phyloP scores from a whole-genome alignment of 1,284 basidiomycete genomes.

The Neotropicomus parvogracilis region DNA sequence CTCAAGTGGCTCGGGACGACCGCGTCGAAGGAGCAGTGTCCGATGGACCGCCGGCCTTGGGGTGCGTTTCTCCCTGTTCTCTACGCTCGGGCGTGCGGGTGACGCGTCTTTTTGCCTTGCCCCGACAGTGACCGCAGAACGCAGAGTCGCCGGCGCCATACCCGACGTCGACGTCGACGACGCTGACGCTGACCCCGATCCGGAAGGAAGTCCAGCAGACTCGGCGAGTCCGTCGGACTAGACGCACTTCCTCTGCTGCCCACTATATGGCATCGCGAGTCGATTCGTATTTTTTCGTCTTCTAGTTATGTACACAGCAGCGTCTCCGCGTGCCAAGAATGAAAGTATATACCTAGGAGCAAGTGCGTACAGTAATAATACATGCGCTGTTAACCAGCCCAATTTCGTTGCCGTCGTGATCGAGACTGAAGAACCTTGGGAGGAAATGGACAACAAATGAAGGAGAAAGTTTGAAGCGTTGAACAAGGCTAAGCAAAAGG shows the following conservation, averaged over 20 bases:
- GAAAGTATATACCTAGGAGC: slow-evolving; percentile 16
- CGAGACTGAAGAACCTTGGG: neutral
- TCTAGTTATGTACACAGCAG: neutral
- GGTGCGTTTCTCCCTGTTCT: slow-evolving; percentile 49
- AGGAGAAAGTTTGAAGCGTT: neutral
- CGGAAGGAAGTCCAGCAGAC: neutral
- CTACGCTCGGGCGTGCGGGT: too few relatives aligned
- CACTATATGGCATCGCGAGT: neutral
- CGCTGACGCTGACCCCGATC: neutral
- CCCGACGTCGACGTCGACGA: neutral
- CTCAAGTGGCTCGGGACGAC: slow-evolving; percentile 90
- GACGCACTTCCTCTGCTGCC: too few relatives aligned
- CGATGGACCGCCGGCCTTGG: slow-evolving; percentile 91
- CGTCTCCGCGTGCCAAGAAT: neutral
- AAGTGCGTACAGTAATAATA: slow-evolving; percentile 28
- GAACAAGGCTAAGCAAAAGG: neutral
- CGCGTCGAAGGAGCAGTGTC: slow-evolving; percentile 87
- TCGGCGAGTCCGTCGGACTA: neutral
- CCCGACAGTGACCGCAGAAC: slow-evolving; percentile 27
- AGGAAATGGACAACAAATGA: too few relatives aligned
- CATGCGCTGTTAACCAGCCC: slow-evolving; percentile 16
- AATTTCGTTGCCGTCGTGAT: slow-evolving; percentile 11
- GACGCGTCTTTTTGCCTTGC: too few relatives aligned
- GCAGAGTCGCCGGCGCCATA: slow-evolving; percentile 14
- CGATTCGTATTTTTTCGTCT: neutral